Evolutionary conservation across 805 yeast genomes (phyloP).

Genomic region (Sugiyamaella lignohabitans): DNA sequence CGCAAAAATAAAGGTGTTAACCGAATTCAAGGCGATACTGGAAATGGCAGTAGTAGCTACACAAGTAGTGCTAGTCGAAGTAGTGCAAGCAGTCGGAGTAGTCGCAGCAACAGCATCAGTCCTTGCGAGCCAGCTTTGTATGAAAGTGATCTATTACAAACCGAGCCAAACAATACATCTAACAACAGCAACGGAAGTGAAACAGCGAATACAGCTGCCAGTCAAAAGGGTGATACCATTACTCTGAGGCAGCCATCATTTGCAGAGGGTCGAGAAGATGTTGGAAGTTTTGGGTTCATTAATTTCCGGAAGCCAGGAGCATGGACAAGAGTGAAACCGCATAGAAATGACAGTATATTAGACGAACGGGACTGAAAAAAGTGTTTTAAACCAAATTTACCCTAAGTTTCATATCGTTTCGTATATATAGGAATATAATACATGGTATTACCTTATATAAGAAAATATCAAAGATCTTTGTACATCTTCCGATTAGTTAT

Average conservation of each 20-base stretch:
- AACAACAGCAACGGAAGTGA: not conserved
- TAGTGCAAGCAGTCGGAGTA: not conserved
- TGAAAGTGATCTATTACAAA: too few species aligned
- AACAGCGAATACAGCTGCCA: not conserved
- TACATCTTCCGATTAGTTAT: too few species aligned
- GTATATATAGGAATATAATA: too few species aligned
- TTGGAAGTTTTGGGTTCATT: constrained; percentile 20
- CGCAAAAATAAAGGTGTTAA: too few species aligned
- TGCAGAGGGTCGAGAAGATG: constrained; percentile 21
- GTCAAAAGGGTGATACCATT: constrained; percentile 21
- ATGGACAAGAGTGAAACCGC: constrained; percentile 20
- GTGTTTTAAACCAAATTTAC: too few species aligned
- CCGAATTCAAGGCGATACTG: not conserved
- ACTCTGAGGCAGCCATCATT: constrained; percentile 20
- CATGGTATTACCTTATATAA: too few species aligned
- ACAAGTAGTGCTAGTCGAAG: not conserved
- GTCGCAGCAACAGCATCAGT: not conserved
- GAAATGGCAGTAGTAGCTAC: not conserved
- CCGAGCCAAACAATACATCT: not conserved
- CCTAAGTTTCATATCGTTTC: too few species aligned
- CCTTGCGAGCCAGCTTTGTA: not conserved
- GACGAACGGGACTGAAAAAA: too few species aligned
- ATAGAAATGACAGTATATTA: too few species aligned
- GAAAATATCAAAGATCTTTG: too few species aligned
- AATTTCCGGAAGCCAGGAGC: constrained; percentile 23